Percentiles rank a stretch among this genome's conserved stretches.
Evolutionary conservation across 352 stramenopile species (phyloP).

Genomic region (Synura sp.): DNA sequence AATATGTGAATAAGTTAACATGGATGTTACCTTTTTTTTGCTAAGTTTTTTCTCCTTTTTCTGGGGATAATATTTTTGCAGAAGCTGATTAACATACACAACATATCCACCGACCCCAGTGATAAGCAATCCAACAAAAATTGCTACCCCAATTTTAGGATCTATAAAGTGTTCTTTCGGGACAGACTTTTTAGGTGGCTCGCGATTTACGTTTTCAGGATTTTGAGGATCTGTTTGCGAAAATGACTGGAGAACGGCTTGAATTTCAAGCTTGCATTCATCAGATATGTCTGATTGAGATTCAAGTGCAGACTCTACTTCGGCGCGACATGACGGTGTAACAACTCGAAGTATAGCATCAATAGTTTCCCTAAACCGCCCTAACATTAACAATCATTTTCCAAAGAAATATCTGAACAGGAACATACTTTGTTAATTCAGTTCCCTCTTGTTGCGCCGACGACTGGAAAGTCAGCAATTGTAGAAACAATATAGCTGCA

Average conservation of each 20-base stretch:
- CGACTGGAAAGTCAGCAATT: too few species aligned
- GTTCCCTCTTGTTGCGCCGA: too few species aligned
- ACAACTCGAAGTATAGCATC: neutral
- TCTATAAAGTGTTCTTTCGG: neutral
- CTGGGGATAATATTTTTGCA: neutral
- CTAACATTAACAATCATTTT: too few species aligned
- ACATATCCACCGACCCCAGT: neutral
- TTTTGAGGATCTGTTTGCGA: neutral
- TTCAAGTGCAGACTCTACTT: neutral
- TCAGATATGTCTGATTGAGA: neutral
- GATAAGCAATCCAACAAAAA: neutral
- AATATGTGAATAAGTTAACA: too few species aligned
- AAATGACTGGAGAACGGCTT: neutral
- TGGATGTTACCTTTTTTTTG: neutral
- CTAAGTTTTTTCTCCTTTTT: neutral
- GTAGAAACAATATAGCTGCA: too few species aligned
- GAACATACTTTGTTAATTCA: too few species aligned
- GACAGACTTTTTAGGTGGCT: neutral
- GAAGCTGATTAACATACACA: neutral
- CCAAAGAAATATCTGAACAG: too few species aligned
- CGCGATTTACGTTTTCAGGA: neutral
- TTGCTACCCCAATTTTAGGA: neutral
- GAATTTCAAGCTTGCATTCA: neutral
- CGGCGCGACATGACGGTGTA: neutral
- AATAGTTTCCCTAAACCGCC: too few species aligned